phyloP scores from a whole-genome alignment of 441 rosid species.

The Erodium trifolium region DNA sequence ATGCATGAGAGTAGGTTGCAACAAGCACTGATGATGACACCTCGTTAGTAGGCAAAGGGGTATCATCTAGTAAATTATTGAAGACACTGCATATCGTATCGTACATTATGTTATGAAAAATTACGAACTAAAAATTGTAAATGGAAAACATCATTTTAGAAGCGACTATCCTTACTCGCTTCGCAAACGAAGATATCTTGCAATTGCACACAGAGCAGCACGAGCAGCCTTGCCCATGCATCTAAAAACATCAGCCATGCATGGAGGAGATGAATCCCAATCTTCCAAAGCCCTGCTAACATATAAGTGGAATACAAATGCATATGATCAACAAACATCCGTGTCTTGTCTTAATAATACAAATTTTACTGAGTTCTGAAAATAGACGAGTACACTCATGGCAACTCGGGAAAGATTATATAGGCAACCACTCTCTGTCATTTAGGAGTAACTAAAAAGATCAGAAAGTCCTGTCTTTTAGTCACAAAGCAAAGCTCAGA shows the following conservation, averaged over 20 bases:
- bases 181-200: slow-evolving; percentile 86
- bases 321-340: background rate
- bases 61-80: slow-evolving; percentile 82
- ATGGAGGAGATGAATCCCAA: slow-evolving; percentile 87
- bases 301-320: background rate
- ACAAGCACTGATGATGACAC: slow-evolving; percentile 81
- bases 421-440: background rate
- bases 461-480: no score
- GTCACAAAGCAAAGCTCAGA: no score
- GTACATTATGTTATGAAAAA: background rate
- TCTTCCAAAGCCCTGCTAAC: slow-evolving; percentile 67
- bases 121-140: slow-evolving; percentile 13
- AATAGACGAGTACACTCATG: background rate
- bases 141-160: background rate
- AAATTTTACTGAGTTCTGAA: background rate
- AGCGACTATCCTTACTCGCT: slow-evolving; percentile 65
- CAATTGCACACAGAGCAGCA: slow-evolving; percentile 70
- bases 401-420: background rate
- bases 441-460: background rate
- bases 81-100: slow-evolving; percentile 55
- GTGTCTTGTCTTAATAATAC: background rate
- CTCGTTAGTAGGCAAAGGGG: slow-evolving; percentile 77
- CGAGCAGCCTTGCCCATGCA: slow-evolving; percentile 96
- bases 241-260: slow-evolving; percentile 84
- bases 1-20: slow-evolving; percentile 55